These are phyloP conservation scores for Sphaerosporella brunnea DNA, from an alignment of 495 filamentous ascomycete genomes.

Conservation along the genomic window DNA sequence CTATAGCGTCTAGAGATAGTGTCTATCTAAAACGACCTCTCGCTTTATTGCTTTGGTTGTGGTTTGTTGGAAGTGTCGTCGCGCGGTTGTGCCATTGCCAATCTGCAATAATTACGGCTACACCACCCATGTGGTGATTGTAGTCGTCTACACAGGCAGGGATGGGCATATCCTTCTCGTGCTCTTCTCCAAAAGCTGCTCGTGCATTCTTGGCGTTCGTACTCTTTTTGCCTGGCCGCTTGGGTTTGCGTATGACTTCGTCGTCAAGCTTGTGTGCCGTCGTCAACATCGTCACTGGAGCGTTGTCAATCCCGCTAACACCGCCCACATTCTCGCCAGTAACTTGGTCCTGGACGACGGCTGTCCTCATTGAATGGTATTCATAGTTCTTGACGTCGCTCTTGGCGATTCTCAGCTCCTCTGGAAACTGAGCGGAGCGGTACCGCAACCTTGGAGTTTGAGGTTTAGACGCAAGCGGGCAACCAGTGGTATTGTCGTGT, in stretches of 20 bases:
- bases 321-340: not conserved
- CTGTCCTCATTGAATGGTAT: not conserved
- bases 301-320: slow-evolving; percentile 8
- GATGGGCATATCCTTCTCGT: slow-evolving; percentile 4
- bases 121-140: slow-evolving; percentile 16
- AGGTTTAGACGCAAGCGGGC: not conserved
- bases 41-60: too few relatives aligned
- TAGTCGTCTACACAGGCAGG: slow-evolving; percentile 18
- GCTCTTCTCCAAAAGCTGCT: not conserved
- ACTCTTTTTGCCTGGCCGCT: slow-evolving; percentile 4
- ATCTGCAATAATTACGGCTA: too few relatives aligned
- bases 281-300: slow-evolving; percentile 11
- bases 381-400: not conserved
- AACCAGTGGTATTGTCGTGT: slow-evolving; percentile 5
- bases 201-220: slow-evolving; percentile 6
- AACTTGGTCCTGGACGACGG: not conserved
- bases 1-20: too few relatives aligned
- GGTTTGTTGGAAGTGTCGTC: too few relatives aligned
- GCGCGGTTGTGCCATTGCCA: too few relatives aligned
- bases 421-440: slow-evolving; percentile 2
- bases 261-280: slow-evolving; percentile 5
- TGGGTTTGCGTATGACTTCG: not conserved
- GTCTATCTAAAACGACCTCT: too few relatives aligned
- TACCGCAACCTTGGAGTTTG: slow-evolving; percentile 8
- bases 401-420: slow-evolving; percentile 10